phyloP scores from a whole-genome alignment of 2,329 filamentous ascomycete species.

The Paraphoma chrysanthemicola region DNA sequence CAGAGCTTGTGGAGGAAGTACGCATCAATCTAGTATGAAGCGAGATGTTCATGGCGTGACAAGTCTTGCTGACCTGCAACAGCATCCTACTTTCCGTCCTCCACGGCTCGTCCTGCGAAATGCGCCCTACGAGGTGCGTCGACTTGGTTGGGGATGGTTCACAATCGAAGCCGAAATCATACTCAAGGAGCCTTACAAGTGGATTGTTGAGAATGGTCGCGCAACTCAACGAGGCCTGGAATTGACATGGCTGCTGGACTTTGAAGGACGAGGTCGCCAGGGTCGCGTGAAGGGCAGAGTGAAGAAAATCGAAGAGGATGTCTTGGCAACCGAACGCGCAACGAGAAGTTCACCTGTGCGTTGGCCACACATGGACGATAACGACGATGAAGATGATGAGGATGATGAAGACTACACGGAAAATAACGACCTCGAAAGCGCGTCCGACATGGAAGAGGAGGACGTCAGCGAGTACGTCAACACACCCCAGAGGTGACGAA shows the following conservation, averaged over 20 bases:
- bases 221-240: conserved; percentile 43
- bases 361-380: not conserved
- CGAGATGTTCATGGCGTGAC: not conserved
- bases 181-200: conserved; percentile 53
- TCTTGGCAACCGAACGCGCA: conserved; percentile 27
- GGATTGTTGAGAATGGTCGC: conserved; percentile 50
- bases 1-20: conserved; percentile 54
- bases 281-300: conserved; percentile 51
- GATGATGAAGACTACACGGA: conserved; percentile 28
- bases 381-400: conserved; percentile 19
- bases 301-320: conserved; percentile 32
- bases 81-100: conserved; percentile 54
- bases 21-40: conserved; percentile 43
- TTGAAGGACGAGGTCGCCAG: conserved; percentile 51
- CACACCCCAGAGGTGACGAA: conserved; percentile 11
- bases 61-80: not conserved
- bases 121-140: conserved; percentile 50
- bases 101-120: conserved; percentile 40
- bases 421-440: conserved; percentile 5
- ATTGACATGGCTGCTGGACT: conserved; percentile 53
- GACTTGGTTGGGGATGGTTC: conserved; percentile 54
- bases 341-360: not conserved
- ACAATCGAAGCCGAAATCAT: conserved; percentile 49
- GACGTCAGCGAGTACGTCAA: conserved; percentile 24
- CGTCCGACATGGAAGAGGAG: conserved; percentile 19